Percentiles rank a stretch among this genome's conserved stretches.
Evolutionary conservation across 1,139 yeast genomes (phyloP).

Genomic region (Debaryomycetaceae sp.): DNA sequence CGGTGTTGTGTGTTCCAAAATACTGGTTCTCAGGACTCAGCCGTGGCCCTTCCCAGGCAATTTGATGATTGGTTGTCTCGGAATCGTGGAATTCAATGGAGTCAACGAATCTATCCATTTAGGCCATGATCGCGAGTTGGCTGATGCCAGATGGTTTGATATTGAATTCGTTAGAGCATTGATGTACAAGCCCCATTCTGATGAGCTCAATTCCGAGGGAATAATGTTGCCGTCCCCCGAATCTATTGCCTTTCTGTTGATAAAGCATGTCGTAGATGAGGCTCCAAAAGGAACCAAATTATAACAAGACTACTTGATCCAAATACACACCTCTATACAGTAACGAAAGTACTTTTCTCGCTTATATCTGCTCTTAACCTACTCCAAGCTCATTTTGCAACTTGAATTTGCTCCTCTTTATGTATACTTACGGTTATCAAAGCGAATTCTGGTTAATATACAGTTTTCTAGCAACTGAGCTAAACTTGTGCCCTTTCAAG

Average conservation of each 20-base stretch:
- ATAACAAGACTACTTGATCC: background rate
- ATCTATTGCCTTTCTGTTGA: slow-evolving; percentile 41
- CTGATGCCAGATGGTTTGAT: slow-evolving; percentile 83
- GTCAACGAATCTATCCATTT: slow-evolving; percentile 59
- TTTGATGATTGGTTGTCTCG: slow-evolving; percentile 90
- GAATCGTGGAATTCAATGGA: slow-evolving; percentile 63
- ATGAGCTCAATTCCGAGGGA: slow-evolving; percentile 34
- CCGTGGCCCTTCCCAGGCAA: slow-evolving; percentile 98
- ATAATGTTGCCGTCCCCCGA: slow-evolving; percentile 40
- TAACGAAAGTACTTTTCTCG: too few relatives aligned
- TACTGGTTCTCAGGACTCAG: slow-evolving; percentile 66
- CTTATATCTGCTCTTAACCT: too few relatives aligned
- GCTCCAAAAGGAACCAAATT: slow-evolving; percentile 12
- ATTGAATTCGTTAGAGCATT: slow-evolving; percentile 47
- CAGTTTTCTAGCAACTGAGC: too few relatives aligned
- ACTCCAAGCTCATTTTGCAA: too few relatives aligned
- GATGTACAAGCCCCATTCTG: slow-evolving; percentile 26
- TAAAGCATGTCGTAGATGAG: slow-evolving; percentile 46
- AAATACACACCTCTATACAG: background rate
- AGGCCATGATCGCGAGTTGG: slow-evolving; percentile 80
- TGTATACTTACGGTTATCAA: too few relatives aligned
- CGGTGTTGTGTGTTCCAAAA: slow-evolving; percentile 66
- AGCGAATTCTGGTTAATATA: too few relatives aligned
- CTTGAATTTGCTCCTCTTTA: too few relatives aligned
- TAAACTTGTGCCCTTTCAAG: too few relatives aligned